Base-by-base conservation (phyloP, 73 alveolate species). In the Paramecium biaurelia region DNA sequence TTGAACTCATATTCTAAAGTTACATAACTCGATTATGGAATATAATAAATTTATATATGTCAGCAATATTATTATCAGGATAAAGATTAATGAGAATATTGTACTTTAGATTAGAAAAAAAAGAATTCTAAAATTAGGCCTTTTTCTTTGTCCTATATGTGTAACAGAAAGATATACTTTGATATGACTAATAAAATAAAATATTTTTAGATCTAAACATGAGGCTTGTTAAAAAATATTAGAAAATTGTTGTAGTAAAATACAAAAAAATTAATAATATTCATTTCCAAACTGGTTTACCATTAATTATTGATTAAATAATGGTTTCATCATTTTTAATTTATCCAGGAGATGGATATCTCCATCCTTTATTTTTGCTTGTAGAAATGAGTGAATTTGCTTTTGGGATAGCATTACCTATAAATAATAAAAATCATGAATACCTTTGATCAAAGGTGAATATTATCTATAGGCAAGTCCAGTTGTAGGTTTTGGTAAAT, bases 271-370 rank as follows among this genome's bases (percentile, higher is more conserved):
- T 30, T 63, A 14, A 63, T 63, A 11, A 26, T 74, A 74, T 23
- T 79, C 90, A 79, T 79, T 79, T 79, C 90, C 90, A 79, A 47
- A 47, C 56, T 20, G 90, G 90, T 45, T 79, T 79, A 21, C 74
- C 28, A 79, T 43, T 79, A 79, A 72, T 72, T 32, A 72, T 72
- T 1, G 86, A 72, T 72, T 79, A 45, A 30, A 43, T 30, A 47
- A 47, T 26, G 32, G 28, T 24, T 4, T 79, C 90, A 24, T 79
- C 90, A 15, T 26, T 79, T 79, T 38, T 79, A 11, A 43, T 23
- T 11, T 79, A 79, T 2, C 76, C 76, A 42, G 90, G 90, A 42
- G 90, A 79, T 30, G 90, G 90, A 79, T 79, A 79, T 47, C 90
- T 43, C 90, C 90, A 79, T 21, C 90, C 90, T 43, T 47, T 79